Conservation (phyloP, 1,139 yeast species). For the Sugiyamaella neomexicana region DNA sequence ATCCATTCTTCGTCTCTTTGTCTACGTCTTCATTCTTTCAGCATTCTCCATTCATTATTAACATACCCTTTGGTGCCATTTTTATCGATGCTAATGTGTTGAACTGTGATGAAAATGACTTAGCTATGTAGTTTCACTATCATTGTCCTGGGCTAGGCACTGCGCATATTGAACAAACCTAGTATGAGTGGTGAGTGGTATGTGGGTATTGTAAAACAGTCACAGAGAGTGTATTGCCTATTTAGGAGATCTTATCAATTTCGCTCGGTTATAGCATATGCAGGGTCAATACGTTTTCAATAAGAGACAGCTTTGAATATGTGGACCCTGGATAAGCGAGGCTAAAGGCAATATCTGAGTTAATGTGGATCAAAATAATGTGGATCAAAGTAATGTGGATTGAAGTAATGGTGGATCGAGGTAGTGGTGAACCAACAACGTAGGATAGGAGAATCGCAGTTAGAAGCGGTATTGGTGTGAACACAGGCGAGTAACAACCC, state of each 20-base stretch:
- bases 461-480: no score
- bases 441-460: no score
- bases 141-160: not conserved
- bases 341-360: no score
- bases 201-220: not conserved
- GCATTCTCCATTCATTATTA: not conserved
- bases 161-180: constrained; percentile 4
- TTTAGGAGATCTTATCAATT: not conserved
- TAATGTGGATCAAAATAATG: no score
- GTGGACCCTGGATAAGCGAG: no score
- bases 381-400: no score
- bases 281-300: not conserved
- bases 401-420: no score
- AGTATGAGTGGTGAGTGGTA: constrained; percentile 9
- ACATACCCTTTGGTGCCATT: constrained; percentile 28
- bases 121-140: constrained; percentile 3
- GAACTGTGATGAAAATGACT: constrained; percentile 17
- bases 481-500: no score
- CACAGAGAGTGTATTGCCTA: not conserved
- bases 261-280: not conserved
- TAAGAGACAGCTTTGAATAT: no score
- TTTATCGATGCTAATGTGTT: constrained; percentile 19
- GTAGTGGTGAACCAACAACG: no score
- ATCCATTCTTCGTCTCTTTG: not conserved
- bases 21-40: not conserved